phyloP scores from a whole-genome alignment of 192 early-diverging fungal genomes.

The Geranomyces variabilis region DNA sequence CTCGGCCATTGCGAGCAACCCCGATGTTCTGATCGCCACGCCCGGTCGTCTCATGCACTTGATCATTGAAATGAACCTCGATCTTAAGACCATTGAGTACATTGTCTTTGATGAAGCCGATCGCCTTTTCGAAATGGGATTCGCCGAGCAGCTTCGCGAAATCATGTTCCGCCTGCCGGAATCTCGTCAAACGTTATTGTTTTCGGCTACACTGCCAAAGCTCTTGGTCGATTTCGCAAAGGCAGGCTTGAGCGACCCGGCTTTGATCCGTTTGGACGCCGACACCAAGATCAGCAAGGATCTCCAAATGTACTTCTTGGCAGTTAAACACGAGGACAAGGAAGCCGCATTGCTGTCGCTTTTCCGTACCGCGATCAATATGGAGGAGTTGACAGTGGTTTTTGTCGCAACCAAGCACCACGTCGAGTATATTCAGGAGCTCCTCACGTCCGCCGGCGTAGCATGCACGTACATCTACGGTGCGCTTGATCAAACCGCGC shows the following conservation, averaged over 20 bases:
- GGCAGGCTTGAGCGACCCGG: conserved; percentile 92
- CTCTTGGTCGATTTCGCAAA: conserved; percentile 96
- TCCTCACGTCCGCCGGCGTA: conserved; percentile 74
- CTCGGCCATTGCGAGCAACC: conserved; percentile 87
- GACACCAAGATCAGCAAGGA: conserved; percentile 95
- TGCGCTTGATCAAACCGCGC: conserved; percentile 87
- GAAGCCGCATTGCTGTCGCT: conserved; percentile 88
- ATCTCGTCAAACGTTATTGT: conserved; percentile 87
- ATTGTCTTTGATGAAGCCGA: conserved; percentile 99
- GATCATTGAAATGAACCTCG: conserved; percentile 86
- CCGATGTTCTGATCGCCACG: conserved; percentile 71
- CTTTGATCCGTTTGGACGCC: conserved; percentile 88
- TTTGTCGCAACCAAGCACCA: conserved; percentile 98
- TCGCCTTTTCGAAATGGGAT: conserved; percentile 96
- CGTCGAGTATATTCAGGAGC: conserved; percentile 88
- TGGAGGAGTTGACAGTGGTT: conserved; percentile 79
- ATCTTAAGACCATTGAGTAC: conserved; percentile 87
- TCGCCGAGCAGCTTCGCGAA: conserved; percentile 92
- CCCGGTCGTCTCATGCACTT: conserved; percentile 56
- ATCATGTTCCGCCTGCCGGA: conserved; percentile 83
- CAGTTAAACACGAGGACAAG: conserved; percentile 82
- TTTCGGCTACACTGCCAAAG: conserved; percentile 95
- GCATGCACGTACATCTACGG: conserved; percentile 90
- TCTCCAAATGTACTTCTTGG: conserved; percentile 95
- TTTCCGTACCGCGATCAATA: conserved; percentile 71